A percentile compares a stretch with the other conserved stretches of the same genome.
phyloP scores from a whole-genome alignment of 306 rosid genomes.

The Quercus engelmannii region DNA sequence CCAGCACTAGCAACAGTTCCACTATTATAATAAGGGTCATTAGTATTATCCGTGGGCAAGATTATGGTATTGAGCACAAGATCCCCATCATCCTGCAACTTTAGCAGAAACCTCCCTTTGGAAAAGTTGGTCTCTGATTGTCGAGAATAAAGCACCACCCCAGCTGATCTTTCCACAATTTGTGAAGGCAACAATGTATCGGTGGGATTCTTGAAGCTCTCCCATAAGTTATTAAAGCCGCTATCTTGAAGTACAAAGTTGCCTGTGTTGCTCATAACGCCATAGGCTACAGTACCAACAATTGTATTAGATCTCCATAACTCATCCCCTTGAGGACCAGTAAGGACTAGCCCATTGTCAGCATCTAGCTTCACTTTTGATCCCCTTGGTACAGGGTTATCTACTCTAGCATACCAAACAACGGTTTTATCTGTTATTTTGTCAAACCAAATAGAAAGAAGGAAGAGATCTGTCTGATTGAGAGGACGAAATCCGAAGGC shows the following conservation, averaged over 20 bases:
- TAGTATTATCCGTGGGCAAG: neutral
- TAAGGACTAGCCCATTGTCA: slow-evolving; percentile 31
- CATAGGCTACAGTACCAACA: slow-evolving; percentile 2
- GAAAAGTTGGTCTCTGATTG: slow-evolving; percentile 25
- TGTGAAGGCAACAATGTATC: slow-evolving; percentile 38
- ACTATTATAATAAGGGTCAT: neutral
- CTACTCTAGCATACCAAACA: slow-evolving; percentile 47
- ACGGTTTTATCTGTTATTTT: slow-evolving; percentile 30
- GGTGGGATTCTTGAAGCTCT: slow-evolving; percentile 13
- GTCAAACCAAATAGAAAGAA: slow-evolving; percentile 52
- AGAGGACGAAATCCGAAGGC: slow-evolving; percentile 47
- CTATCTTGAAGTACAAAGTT: slow-evolving; percentile 15
- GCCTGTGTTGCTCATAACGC: slow-evolving; percentile 22
- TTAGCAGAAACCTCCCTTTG: slow-evolving; percentile 18
- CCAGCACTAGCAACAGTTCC: neutral
- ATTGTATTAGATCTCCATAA: slow-evolving; percentile 23
- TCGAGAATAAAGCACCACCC: slow-evolving; percentile 19
- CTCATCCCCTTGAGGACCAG: slow-evolving; percentile 27
- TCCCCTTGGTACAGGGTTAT: slow-evolving; percentile 32
- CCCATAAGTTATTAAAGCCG: slow-evolving; percentile 4
- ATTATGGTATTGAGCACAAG: slow-evolving; percentile 13
- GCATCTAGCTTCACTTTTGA: slow-evolving; percentile 37
- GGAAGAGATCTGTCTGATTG: slow-evolving; percentile 2
- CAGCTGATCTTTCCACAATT: neutral
- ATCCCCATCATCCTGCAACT: slow-evolving; percentile 2